These are phyloP conservation scores for Nicotiana knightiana DNA, from an alignment of 257 asterid genomes.

Conservation along the genomic window DNA sequence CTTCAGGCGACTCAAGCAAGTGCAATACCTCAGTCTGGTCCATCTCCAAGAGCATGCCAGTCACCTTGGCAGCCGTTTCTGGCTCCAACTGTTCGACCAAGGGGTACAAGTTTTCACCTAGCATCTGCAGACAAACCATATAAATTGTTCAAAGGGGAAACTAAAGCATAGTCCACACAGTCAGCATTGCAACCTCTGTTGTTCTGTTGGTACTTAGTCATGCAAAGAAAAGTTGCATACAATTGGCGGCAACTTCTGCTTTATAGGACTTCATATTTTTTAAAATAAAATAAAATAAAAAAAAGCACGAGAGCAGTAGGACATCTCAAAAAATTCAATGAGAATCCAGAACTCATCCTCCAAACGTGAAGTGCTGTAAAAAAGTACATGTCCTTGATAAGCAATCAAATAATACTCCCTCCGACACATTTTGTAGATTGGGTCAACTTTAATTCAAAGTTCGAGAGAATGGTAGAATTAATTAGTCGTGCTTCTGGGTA, in stretches of 20 bases:
- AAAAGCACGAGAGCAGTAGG: neutral
- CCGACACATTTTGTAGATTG: neutral
- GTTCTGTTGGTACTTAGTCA: neutral
- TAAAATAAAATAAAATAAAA: too few species aligned
- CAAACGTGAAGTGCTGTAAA: neutral
- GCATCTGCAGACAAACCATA: slow-evolving; percentile 38
- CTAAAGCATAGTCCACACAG: neutral
- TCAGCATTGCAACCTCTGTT: neutral
- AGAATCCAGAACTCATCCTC: neutral
- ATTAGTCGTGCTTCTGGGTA: neutral
- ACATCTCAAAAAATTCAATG: neutral
- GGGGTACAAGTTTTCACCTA: slow-evolving; percentile 59
- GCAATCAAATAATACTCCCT: neutral
- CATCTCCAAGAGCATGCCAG: slow-evolving; percentile 72
- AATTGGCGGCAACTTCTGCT: neutral
- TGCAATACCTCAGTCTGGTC: slow-evolving; percentile 62
- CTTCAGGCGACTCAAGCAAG: slow-evolving; percentile 67
- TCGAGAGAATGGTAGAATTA: neutral
- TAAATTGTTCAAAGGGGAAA: neutral
- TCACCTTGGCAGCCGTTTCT: slow-evolving; percentile 57
- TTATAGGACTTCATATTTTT: neutral
- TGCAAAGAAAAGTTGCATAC: neutral
- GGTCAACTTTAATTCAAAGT: neutral
- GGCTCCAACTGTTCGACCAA: slow-evolving; percentile 59
- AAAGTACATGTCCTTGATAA: neutral